Conservation (phyloP, 192 early-diverging fungal species). For the Podila clonocystis region DNA sequence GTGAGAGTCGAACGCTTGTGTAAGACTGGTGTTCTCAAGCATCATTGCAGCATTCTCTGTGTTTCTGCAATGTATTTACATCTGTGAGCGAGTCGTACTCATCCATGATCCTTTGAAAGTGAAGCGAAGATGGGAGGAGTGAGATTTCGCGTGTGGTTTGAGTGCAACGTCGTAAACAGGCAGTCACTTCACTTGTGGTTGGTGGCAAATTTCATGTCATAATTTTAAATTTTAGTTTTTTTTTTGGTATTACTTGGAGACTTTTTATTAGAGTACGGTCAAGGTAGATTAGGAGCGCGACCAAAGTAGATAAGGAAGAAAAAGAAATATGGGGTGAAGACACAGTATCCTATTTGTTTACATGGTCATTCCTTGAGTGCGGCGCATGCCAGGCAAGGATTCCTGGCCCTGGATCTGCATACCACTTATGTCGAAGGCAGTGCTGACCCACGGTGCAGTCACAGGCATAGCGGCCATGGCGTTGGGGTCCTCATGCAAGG, state of each 20-base stretch:
- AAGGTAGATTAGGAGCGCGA: too few relatives aligned
- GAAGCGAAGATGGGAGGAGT: not conserved
- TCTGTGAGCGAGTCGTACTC: conserved; percentile 61
- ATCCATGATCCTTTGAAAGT: conserved; percentile 27
- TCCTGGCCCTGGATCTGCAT: not conserved
- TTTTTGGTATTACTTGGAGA: too few relatives aligned
- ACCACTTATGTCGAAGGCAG: conserved; percentile 26
- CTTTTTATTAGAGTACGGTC: too few relatives aligned
- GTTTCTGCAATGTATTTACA: conserved; percentile 11
- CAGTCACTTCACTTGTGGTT: too few relatives aligned
- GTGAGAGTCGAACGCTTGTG: not conserved
- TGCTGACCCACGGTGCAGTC: conserved; percentile 38
- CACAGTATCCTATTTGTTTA: not conserved
- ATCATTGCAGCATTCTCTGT: not conserved
- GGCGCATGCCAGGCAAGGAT: conserved; percentile 19
- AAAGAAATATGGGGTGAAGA: not conserved
- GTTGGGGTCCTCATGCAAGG: conserved; percentile 32
- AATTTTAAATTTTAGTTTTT: too few relatives aligned
- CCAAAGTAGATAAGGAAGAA: not conserved
- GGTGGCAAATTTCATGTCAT: not conserved
- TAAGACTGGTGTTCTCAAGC: not conserved
- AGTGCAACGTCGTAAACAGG: too few relatives aligned
- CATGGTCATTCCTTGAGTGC: conserved; percentile 38
- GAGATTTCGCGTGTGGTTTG: not conserved
- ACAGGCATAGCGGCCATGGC: conserved; percentile 41